These are phyloP conservation scores for Secale cereale DNA, from an alignment of 176 grass and related monocot species.

Conservation along the genomic window DNA sequence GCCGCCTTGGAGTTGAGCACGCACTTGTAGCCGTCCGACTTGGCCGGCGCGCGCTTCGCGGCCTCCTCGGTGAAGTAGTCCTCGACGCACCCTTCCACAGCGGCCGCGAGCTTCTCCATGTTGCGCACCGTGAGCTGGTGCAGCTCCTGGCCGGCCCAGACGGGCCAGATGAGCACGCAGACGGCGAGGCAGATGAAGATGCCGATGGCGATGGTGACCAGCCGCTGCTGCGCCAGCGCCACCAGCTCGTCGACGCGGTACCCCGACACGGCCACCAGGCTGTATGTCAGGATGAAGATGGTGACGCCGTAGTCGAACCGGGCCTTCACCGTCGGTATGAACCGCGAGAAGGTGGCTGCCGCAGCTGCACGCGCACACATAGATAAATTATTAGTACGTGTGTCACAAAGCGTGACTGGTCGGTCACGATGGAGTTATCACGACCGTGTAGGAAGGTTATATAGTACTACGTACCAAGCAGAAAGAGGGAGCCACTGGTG, in stretches of 20 bases:
- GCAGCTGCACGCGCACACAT: slow-evolving; percentile 43
- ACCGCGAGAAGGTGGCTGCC: slow-evolving; percentile 78
- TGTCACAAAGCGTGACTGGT: background rate
- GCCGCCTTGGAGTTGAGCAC: slow-evolving; percentile 87
- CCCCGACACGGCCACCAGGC: slow-evolving; percentile 85
- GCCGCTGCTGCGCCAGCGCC: slow-evolving; percentile 50
- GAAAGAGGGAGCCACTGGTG: slow-evolving; percentile 57
- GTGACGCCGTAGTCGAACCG: slow-evolving; percentile 91
- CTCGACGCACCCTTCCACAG: slow-evolving; percentile 61
- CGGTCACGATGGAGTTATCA: too few relatives aligned
- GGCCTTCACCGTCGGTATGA: slow-evolving; percentile 75
- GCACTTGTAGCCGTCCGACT: slow-evolving; percentile 69
- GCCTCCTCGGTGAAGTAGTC: slow-evolving; percentile 47
- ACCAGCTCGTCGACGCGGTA: slow-evolving; percentile 67
- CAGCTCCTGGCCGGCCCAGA: slow-evolving; percentile 85
- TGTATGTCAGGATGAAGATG: slow-evolving; percentile 93
- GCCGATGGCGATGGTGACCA: slow-evolving; percentile 70
- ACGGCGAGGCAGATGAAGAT: slow-evolving; percentile 64
- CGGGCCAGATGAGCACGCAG: slow-evolving; percentile 53
- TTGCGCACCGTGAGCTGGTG: slow-evolving; percentile 62
- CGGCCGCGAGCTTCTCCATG: slow-evolving; percentile 77
- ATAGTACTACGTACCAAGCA: slow-evolving; percentile 53
- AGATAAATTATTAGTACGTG: background rate
- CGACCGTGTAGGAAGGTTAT: too few relatives aligned
- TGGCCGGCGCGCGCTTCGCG: background rate